phyloP scores from a whole-genome alignment of 371 early-diverging fungal species.

The Lichtheimia ramosa region DNA sequence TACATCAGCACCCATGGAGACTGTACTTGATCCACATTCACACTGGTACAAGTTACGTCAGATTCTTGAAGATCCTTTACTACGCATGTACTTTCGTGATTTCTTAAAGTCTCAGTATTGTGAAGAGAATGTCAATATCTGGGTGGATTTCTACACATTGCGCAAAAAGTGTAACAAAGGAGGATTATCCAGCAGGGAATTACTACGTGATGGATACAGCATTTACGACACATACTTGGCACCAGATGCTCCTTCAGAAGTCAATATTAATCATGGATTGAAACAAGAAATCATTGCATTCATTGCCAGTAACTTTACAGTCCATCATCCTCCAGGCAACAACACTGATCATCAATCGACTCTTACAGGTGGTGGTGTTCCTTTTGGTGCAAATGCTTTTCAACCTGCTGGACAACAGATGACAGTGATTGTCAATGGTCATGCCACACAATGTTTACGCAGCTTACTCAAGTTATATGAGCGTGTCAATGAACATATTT shows the following conservation, averaged over 20 bases:
- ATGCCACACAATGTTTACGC: constrained; percentile 30
- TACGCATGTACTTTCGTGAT: constrained; percentile 62
- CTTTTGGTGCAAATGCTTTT: constrained; percentile 30
- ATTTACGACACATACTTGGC: constrained; percentile 64
- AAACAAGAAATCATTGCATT: constrained; percentile 35
- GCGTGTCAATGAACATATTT: constrained; percentile 69
- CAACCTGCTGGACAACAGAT: constrained; percentile 24
- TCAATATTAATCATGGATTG: constrained; percentile 56
- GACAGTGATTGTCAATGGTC: constrained; percentile 32
- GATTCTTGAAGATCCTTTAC: constrained; percentile 57
- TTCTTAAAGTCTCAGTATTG: constrained; percentile 61
- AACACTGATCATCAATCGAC: background rate
- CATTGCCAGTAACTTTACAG: constrained; percentile 13
- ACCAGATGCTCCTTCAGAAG: constrained; percentile 51
- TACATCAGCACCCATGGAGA: constrained; percentile 12
- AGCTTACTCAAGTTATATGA: constrained; percentile 59
- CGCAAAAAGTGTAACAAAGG: constrained; percentile 31
- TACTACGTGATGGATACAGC: constrained; percentile 59
- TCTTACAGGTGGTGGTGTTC: constrained; percentile 8
- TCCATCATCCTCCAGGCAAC: constrained; percentile 2
- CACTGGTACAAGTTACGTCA: constrained; percentile 40
- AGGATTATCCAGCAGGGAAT: constrained; percentile 31
- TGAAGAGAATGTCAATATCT: constrained; percentile 63
- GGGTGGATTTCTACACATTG: constrained; percentile 50
- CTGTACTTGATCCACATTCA: constrained; percentile 10